Conservation (phyloP, 257 asterid species). For the Scutellaria barbata region DNA sequence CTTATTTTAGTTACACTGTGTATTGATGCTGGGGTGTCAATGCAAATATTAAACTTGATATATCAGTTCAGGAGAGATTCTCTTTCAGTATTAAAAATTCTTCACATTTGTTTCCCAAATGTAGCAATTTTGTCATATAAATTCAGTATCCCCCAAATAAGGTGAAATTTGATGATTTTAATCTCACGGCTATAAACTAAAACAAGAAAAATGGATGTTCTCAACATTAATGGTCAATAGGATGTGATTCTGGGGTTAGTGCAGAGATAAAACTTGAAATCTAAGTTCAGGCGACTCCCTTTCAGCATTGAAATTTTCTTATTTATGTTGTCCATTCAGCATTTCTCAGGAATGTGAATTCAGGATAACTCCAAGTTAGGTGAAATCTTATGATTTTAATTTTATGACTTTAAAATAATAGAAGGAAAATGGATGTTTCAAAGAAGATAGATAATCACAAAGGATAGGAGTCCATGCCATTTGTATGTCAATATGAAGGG, state of each 20-base stretch:
- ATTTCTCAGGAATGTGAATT: neutral
- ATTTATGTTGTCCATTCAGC: neutral
- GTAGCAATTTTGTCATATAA: neutral
- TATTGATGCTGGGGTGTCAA: neutral
- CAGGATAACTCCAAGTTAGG: neutral
- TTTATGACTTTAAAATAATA: neutral
- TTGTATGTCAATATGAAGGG: constrained; percentile 23
- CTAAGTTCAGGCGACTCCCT: neutral
- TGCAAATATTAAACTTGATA: constrained; percentile 18
- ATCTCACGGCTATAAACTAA: constrained; percentile 5
- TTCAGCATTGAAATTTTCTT: neutral
- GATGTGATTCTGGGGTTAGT: neutral
- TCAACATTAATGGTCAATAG: neutral
- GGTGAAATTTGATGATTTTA: constrained; percentile 7
- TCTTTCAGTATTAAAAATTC: neutral
- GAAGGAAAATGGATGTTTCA: neutral
- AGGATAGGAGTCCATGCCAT: neutral
- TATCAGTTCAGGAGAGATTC: neutral
- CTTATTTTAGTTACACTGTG: constrained; percentile 10
- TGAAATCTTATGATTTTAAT: neutral
- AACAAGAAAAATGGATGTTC: constrained; percentile 15
- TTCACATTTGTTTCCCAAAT: neutral
- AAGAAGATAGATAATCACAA: neutral
- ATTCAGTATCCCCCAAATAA: constrained; percentile 10
- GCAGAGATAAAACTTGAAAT: neutral